A percentile compares a stretch with the other conserved stretches of the same genome.
Conservation (phyloP, 495 filamentous ascomycete genomes). For the Xylaria nigripes region DNA sequence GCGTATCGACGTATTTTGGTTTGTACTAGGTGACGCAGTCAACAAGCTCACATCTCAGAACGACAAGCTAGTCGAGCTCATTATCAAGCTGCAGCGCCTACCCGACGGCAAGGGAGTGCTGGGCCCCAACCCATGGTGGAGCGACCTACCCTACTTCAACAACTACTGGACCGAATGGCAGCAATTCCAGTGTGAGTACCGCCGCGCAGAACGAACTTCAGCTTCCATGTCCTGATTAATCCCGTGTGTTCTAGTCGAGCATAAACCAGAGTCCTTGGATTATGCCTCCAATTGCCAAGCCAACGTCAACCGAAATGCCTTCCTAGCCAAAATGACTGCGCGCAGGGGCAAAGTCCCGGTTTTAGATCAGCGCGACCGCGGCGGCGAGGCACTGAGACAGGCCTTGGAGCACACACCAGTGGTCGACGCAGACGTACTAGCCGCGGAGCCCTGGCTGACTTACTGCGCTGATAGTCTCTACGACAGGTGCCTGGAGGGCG, state of each 20-base stretch:
- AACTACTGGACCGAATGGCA: conserved; percentile 10
- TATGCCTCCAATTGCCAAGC: conserved; percentile 2
- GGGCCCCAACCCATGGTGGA: conserved; percentile 7
- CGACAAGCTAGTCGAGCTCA: conserved; percentile 10
- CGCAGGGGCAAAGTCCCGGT: background rate
- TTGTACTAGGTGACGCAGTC: conserved; percentile 7
- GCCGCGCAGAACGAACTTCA: background rate
- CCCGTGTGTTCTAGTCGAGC: background rate
- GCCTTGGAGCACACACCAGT: conserved; percentile 8
- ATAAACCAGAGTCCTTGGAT: background rate
- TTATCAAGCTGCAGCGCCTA: conserved; percentile 8
- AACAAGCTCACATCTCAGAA: conserved; percentile 7
- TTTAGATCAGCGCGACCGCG: conserved; percentile 12
- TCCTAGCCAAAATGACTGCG: conserved; percentile 10
- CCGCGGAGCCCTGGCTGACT: conserved; percentile 6
- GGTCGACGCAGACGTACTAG: background rate
- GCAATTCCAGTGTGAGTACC: conserved; percentile 8
- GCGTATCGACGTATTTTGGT: conserved; percentile 7
- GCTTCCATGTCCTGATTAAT: background rate
- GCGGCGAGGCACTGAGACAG: conserved; percentile 1
- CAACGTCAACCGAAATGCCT: conserved; percentile 9
- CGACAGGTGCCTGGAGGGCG: background rate
- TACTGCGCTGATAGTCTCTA: conserved; percentile 9
- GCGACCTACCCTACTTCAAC: conserved; percentile 8
- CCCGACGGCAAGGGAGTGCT: conserved; percentile 9